Evolutionary conservation across 179 eudicot genomes (phyloP).

Genomic region (Silene vulgaris): DNA sequence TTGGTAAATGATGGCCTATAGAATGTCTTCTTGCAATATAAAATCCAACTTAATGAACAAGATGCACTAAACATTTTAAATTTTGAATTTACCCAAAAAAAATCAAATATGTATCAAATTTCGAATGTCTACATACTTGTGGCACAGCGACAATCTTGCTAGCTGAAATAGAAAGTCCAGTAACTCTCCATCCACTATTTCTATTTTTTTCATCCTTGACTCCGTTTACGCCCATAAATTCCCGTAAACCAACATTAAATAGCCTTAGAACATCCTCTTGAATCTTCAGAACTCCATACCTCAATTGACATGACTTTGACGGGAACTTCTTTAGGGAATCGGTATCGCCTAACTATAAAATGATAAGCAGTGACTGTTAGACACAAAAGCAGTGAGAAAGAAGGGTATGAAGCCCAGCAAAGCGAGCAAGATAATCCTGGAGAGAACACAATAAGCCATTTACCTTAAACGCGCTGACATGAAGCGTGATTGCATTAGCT

Average conservation of each 20-base stretch:
- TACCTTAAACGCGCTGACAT: conserved; percentile 79
- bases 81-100: background rate
- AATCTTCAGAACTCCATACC: conserved; percentile 72
- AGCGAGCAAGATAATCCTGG: background rate
- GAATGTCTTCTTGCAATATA: background rate
- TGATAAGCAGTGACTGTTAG: conserved; percentile 19
- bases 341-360: conserved; percentile 53
- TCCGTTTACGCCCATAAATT: conserved; percentile 45
- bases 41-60: background rate
- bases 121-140: conserved; percentile 46
- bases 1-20: conserved; percentile 3
- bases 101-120: background rate
- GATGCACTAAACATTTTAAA: background rate
- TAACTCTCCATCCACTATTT: conserved; percentile 60
- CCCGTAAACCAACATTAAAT: conserved; percentile 73
- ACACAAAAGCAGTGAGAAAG: conserved; percentile 2
- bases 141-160: conserved; percentile 72
- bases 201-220: conserved; percentile 34
- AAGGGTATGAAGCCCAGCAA: background rate
- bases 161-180: conserved; percentile 74
- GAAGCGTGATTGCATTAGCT: conserved; percentile 74
- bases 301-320: conserved; percentile 81
- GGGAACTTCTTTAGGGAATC: conserved; percentile 73
- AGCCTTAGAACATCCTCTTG: conserved; percentile 70
- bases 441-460: background rate